A percentile compares a stretch with the other conserved stretches of the same genome.
phyloP scores from a whole-genome alignment of 306 rosid genomes.

The Dryas alaskensis region DNA sequence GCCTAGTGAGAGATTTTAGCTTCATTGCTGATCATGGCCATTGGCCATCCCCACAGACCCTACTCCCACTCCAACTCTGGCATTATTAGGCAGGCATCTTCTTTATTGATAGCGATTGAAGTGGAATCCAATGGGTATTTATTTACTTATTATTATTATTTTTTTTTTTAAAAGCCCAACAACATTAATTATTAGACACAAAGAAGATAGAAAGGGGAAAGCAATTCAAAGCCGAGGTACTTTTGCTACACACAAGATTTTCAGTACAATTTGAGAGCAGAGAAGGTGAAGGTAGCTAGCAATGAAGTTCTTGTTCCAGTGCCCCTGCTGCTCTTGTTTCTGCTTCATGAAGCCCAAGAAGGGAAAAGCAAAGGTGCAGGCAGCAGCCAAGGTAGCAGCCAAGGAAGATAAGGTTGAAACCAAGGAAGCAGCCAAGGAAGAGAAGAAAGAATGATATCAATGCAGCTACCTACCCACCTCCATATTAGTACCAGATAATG shows the following conservation, averaged over 20 bases:
- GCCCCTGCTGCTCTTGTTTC: constrained; percentile 63
- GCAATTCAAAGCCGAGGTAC: not conserved
- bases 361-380: constrained; percentile 46
- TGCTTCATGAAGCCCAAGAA: constrained; percentile 74
- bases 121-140: constrained; percentile 49
- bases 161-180: not conserved
- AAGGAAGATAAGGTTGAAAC: constrained; percentile 24
- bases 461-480: constrained; percentile 13
- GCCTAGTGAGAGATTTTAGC: constrained; percentile 4
- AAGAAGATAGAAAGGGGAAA: constrained; percentile 21
- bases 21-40: constrained; percentile 17
- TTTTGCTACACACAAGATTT: not conserved
- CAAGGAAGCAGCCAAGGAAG: constrained; percentile 44
- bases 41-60: not conserved
- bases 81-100: constrained; percentile 32
- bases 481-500: not conserved
- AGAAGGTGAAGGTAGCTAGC: constrained; percentile 14
- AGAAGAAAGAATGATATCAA: constrained; percentile 42
- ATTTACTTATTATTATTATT: not conserved
- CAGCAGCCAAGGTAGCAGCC: constrained; percentile 6
- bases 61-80: constrained; percentile 38
- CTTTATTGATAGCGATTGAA: constrained; percentile 50
- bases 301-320: constrained; percentile 67
- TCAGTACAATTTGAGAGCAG: constrained; percentile 1
- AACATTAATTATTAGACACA: constrained; percentile 13